Conservation (phyloP, 371 early-diverging fungal species). For the Haplosporangium sp. region DNA sequence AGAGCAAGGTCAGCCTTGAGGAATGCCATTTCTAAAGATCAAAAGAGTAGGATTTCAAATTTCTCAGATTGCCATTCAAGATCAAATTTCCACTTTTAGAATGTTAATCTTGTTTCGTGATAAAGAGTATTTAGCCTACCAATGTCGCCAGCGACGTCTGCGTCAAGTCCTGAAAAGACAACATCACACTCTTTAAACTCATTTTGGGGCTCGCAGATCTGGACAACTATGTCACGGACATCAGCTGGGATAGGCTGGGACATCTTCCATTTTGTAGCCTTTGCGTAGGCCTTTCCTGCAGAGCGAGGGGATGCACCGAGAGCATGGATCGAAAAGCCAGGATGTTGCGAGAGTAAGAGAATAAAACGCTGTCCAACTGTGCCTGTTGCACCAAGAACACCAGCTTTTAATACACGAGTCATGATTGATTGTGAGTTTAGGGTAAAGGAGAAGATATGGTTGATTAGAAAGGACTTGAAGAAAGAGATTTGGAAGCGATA, state of each 20-base stretch:
- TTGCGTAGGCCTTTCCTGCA: constrained; percentile 85
- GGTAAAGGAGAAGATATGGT: background rate
- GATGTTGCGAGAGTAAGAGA: constrained; percentile 86
- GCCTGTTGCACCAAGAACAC: constrained; percentile 97
- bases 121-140: constrained; percentile 57
- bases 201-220: constrained; percentile 79
- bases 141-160: constrained; percentile 93
- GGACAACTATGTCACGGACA: constrained; percentile 72
- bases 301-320: constrained; percentile 94
- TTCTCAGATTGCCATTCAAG: background rate
- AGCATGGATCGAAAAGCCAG: constrained; percentile 85
- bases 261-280: constrained; percentile 92
- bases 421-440: constrained; percentile 12
- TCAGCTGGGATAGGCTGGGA: constrained; percentile 77
- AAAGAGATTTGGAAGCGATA: background rate
- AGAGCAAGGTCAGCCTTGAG: constrained; percentile 85
- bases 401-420: constrained; percentile 71
- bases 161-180: constrained; percentile 95
- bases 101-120: no score
- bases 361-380: constrained; percentile 99
- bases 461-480: background rate
- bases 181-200: constrained; percentile 86
- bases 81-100: no score
- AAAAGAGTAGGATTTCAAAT: background rate
- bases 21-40: constrained; percentile 80